Percentiles rank a stretch among this genome's conserved stretches.
Evolutionary conservation across 495 filamentous ascomycete genomes (phyloP).

Genomic region (Daldinia bambusicola): DNA sequence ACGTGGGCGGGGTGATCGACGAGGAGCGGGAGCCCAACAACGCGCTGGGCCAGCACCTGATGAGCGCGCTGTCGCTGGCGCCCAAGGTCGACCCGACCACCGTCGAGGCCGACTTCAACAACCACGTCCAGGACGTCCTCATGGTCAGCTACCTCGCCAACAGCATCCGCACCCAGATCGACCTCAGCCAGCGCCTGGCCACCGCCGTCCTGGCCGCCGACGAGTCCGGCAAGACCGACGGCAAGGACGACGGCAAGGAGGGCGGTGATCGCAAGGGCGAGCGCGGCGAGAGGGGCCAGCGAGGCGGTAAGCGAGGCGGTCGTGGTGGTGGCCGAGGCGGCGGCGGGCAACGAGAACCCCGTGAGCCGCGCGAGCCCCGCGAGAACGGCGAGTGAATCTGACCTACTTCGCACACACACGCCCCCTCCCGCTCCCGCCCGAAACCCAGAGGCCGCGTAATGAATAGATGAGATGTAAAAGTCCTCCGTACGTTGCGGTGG

Average conservation of each 20-base stretch:
- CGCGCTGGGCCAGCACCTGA: constrained; percentile 91
- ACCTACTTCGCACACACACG: background rate
- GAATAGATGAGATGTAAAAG: background rate
- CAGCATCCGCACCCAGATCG: constrained; percentile 98
- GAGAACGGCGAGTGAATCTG: constrained; percentile 16
- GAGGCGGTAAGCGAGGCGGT: constrained; percentile 35
- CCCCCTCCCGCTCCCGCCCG: background rate
- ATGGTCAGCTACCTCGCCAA: constrained; percentile 97
- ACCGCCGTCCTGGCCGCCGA: constrained; percentile 80
- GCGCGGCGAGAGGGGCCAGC: constrained; percentile 38
- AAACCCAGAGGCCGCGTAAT: background rate
- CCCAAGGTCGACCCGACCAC: constrained; percentile 91
- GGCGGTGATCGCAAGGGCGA: constrained; percentile 43
- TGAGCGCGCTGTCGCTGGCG: constrained; percentile 89
- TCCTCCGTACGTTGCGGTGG: background rate
- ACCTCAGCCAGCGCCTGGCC: constrained; percentile 91
- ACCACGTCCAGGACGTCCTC: constrained; percentile 98
- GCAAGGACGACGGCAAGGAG: constrained; percentile 59
- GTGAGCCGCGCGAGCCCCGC: constrained; percentile 16
- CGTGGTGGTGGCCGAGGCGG: constrained; percentile 53
- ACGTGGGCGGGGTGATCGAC: constrained; percentile 82
- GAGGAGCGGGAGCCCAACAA: constrained; percentile 74
- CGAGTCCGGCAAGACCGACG: constrained; percentile 45
- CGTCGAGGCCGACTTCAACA: constrained; percentile 98
- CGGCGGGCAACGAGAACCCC: constrained; percentile 32